phyloP scores from a whole-genome alignment of 2,329 filamentous ascomycete genomes.

The Incumbomyces delicatus region DNA sequence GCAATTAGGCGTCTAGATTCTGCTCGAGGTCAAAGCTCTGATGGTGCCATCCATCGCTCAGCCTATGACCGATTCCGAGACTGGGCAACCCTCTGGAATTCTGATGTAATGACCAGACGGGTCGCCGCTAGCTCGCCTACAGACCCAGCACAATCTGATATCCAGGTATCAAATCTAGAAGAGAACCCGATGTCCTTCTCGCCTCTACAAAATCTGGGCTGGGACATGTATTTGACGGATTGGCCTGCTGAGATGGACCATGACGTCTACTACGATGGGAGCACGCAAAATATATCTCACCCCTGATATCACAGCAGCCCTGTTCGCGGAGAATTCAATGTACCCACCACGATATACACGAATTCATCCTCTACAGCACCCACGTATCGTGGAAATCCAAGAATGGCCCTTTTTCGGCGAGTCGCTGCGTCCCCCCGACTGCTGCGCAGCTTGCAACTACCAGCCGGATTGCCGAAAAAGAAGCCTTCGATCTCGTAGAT shows the following conservation, averaged over 20 bases:
- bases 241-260: neutral
- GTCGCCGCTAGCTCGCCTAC: neutral
- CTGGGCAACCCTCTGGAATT: conserved; percentile 2
- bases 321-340: neutral
- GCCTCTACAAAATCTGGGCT: neutral
- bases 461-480: neutral
- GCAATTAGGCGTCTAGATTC: neutral
- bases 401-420: neutral
- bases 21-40: neutral
- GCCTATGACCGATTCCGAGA: conserved; percentile 1
- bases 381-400: neutral
- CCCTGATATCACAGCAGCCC: neutral
- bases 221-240: neutral
- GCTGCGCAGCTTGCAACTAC: neutral
- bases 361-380: neutral
- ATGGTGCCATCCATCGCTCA: neutral
- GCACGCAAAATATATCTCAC: neutral
- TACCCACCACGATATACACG: neutral
- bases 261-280: neutral
- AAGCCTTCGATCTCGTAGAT: neutral
- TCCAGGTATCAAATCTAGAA: neutral
- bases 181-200: neutral
- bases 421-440: neutral
- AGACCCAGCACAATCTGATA: neutral
- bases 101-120: neutral